These are phyloP conservation scores for Kodamaea nitidulidarum DNA, from an alignment of 805 yeast species.

Conservation along the genomic window DNA sequence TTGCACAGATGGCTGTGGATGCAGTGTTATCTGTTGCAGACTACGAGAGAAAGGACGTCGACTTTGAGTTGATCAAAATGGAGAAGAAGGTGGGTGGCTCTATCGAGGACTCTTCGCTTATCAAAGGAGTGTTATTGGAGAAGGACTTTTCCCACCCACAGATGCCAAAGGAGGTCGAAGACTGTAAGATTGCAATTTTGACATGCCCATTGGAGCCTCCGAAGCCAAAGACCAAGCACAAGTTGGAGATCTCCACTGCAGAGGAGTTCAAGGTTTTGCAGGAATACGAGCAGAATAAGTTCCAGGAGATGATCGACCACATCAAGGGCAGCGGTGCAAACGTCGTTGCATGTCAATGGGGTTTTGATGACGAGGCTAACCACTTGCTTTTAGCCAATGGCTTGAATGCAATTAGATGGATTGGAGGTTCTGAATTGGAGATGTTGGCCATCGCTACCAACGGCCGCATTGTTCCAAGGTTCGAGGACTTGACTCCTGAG, in stretches of 20 bases:
- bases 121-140: conserved; percentile 89
- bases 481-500: conserved; percentile 78
- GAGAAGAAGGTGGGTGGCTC: conserved; percentile 97
- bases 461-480: conserved; percentile 95
- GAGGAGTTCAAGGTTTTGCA: conserved; percentile 92
- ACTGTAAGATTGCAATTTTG: conserved; percentile 87
- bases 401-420: conserved; percentile 97
- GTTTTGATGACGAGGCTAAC: conserved; percentile 98
- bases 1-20: conserved; percentile 96
- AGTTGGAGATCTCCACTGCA: conserved; percentile 86
- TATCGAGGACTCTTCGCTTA: conserved; percentile 75
- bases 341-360: conserved; percentile 98
- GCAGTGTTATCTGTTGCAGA: conserved; percentile 92
- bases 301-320: conserved; percentile 80
- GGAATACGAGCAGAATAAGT: conserved; percentile 86
- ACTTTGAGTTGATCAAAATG: conserved; percentile 91
- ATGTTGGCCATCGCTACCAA: conserved; percentile 95
- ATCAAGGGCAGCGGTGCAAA: conserved; percentile 92
- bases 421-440: conserved; percentile 95
- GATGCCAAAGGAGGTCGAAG: conserved; percentile 78
- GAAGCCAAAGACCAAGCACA: conserved; percentile 97
- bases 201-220: conserved; percentile 99
- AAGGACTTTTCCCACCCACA: conserved; percentile 98
- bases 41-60: conserved; percentile 88
- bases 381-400: conserved; percentile 83